Evolutionary conservation across 1,284 basidiomycete species (phyloP).

Genomic region (Ustilago hordei): DNA sequence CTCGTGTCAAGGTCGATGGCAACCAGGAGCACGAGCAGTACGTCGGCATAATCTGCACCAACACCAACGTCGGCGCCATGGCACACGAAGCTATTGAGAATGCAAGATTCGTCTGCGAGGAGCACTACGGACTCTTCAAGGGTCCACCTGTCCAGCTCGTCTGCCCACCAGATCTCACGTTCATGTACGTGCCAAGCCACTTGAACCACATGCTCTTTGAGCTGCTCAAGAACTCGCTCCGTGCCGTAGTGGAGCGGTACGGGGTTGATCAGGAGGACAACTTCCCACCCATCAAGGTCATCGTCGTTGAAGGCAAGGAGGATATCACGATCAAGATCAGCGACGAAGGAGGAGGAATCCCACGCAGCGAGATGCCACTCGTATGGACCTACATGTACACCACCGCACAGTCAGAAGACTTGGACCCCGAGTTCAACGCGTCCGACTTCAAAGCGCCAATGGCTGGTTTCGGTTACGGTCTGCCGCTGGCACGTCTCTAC

Average conservation of each 20-base stretch:
- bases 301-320: constrained; percentile 84
- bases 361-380: constrained; percentile 86
- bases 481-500: constrained; percentile 85
- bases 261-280: constrained; percentile 83
- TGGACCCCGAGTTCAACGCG: constrained; percentile 85
- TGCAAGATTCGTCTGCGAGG: constrained; percentile 96
- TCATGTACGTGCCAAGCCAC: constrained; percentile 97
- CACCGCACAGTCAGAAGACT: constrained; percentile 89
- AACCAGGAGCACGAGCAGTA: constrained; percentile 75
- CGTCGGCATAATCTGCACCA: constrained; percentile 97
- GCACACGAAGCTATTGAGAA: constrained; percentile 96
- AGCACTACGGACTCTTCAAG: constrained; percentile 89
- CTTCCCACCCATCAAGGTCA: constrained; percentile 94
- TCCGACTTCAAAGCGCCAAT: constrained; percentile 98
- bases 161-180: constrained; percentile 86
- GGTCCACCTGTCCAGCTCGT: constrained; percentile 96
- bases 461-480: constrained; percentile 89
- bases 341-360: constrained; percentile 96
- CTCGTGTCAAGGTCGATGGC: constrained; percentile 41
- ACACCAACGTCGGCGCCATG: constrained; percentile 74
- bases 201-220: constrained; percentile 91
- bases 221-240: constrained; percentile 96
- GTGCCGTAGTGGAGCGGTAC: constrained; percentile 94
- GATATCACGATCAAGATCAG: constrained; percentile 99
- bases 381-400: constrained; percentile 99